Evolutionary conservation across 2,329 filamentous ascomycete species (phyloP).

Genomic region (Pezicula radicicola): DNA sequence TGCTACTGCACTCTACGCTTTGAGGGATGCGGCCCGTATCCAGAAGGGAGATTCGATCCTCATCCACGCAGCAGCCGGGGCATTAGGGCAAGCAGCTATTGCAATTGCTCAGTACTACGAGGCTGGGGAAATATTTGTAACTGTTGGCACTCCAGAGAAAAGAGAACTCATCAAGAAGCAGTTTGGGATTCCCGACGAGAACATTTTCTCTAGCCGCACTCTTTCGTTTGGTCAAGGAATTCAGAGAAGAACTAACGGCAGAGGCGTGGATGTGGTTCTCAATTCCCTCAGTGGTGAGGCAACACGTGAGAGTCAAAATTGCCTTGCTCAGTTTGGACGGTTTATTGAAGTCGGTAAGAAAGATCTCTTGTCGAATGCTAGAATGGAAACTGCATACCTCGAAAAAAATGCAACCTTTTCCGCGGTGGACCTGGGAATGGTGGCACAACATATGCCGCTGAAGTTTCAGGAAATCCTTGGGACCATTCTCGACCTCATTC

Average conservation of each 20-base stretch:
- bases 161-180: conserved; percentile 29
- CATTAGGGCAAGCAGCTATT: conserved; percentile 27
- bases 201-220: conserved; percentile 36
- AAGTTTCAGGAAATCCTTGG: neutral
- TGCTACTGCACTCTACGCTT: neutral
- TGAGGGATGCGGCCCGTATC: conserved; percentile 5
- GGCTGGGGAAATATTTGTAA: conserved; percentile 35
- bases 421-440: neutral
- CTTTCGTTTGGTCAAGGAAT: conserved; percentile 30
- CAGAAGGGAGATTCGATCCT: conserved; percentile 20
- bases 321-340: conserved; percentile 35
- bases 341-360: conserved; percentile 28
- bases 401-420: neutral
- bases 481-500: neutral
- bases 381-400: neutral
- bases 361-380: neutral
- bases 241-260: conserved; percentile 25
- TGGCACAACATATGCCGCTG: neutral
- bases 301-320: conserved; percentile 39
- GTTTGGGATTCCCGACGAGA: conserved; percentile 29
- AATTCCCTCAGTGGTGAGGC: conserved; percentile 42
- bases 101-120: conserved; percentile 25
- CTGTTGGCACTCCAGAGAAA: conserved; percentile 34
- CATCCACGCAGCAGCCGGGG: conserved; percentile 25
- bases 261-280: conserved; percentile 42